These are phyloP conservation scores for Alnus glutinosa DNA, from an alignment of 306 rosid species.

Conservation along the genomic window DNA sequence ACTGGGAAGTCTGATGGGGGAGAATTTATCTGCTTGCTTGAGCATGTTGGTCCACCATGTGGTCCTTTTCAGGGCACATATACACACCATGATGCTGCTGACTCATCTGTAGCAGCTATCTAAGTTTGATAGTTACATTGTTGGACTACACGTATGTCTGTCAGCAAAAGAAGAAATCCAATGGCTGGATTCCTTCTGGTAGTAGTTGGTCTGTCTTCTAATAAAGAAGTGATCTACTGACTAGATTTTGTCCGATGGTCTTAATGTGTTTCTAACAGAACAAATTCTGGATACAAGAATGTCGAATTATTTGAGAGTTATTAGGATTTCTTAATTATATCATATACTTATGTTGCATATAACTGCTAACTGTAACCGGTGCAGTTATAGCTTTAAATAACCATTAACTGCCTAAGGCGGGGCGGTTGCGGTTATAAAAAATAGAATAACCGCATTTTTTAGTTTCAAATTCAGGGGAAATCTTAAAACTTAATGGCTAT, in stretches of 20 bases:
- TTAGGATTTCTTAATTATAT: background rate
- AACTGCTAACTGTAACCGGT: background rate
- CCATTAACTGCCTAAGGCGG: too few relatives aligned
- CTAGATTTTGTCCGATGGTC: background rate
- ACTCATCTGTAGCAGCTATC: slow-evolving; percentile 23
- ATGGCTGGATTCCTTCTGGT: slow-evolving; percentile 29
- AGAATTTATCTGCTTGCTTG: slow-evolving; percentile 20
- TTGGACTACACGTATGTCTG: slow-evolving; percentile 6
- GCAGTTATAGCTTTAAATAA: too few relatives aligned
- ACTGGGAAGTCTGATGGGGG: slow-evolving; percentile 20
- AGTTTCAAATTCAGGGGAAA: slow-evolving; percentile 7
- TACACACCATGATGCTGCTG: slow-evolving; percentile 28
- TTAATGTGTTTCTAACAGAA: background rate
- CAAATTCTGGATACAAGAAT: background rate
- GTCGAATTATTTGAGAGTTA: background rate
- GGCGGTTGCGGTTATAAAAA: too few relatives aligned
- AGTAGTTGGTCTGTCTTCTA: background rate
- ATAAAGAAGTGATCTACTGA: background rate
- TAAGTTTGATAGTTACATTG: slow-evolving; percentile 28
- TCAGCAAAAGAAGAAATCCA: slow-evolving; percentile 25
- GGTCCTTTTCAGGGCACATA: slow-evolving; percentile 11
- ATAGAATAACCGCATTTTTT: too few relatives aligned
- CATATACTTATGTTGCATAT: background rate
- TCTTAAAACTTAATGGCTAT: slow-evolving; percentile 7
- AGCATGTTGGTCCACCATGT: slow-evolving; percentile 32